phyloP scores from a whole-genome alignment of 1,139 yeast genomes.

The Candida tetrigidarum region DNA sequence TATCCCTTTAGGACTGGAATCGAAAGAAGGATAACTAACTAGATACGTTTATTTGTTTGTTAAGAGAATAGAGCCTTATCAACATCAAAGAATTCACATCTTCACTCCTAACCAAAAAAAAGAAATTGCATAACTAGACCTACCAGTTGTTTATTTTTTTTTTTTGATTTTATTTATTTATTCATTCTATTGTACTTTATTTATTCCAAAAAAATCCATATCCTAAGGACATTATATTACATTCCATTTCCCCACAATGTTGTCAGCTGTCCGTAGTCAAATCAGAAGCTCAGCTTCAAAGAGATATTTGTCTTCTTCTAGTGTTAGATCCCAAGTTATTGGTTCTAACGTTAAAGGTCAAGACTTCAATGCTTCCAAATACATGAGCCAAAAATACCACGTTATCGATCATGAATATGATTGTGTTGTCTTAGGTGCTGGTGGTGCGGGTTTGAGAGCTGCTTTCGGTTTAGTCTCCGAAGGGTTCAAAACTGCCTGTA shows the following conservation, averaged over 20 bases:
- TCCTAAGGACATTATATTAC: too few relatives aligned
- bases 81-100: too few relatives aligned
- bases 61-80: too few relatives aligned
- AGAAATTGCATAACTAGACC: conserved; percentile 2
- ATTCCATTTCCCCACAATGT: conserved; percentile 12
- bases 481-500: conserved; percentile 97
- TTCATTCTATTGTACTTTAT: conserved; percentile 2
- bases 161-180: too few relatives aligned
- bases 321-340: conserved; percentile 38
- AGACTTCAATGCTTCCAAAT: conserved; percentile 51
- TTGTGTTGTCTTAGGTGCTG: conserved; percentile 98
- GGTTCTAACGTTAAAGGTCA: conserved; percentile 55
- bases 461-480: conserved; percentile 98
- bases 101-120: conserved; percentile 2
- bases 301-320: conserved; percentile 33
- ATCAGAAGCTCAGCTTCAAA: conserved; percentile 14
- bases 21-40: conserved; percentile 6
- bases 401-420: conserved; percentile 97
- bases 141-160: too few relatives aligned
- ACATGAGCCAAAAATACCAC: conserved; percentile 79
- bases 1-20: conserved; percentile 8
- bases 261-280: conserved; percentile 17
- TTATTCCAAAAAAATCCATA: too few relatives aligned
- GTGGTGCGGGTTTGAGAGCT: conserved; percentile 99
- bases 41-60: conserved; percentile 3